Conservation (phyloP, 2,329 filamentous ascomycete species). For the Penicillium sp. region DNA sequence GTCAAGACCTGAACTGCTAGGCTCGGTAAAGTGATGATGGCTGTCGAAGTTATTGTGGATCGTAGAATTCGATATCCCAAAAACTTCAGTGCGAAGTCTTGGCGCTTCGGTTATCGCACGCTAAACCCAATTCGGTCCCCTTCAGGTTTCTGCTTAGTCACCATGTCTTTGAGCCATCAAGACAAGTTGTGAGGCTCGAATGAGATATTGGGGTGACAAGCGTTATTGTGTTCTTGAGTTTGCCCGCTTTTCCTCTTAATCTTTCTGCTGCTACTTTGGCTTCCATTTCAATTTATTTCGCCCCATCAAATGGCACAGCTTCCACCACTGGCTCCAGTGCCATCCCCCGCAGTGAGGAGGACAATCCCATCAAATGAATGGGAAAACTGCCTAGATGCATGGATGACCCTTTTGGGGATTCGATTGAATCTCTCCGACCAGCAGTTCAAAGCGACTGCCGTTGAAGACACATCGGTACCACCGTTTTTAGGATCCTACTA, state of each 20-base stretch:
- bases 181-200: constrained; percentile 4
- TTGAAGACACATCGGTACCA: constrained; percentile 60
- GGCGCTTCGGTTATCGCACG: constrained; percentile 42
- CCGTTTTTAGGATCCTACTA: constrained; percentile 70
- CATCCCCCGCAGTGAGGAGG: constrained; percentile 66
- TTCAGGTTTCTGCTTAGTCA: constrained; percentile 12
- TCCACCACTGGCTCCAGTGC: constrained; percentile 77
- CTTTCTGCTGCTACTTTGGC: neutral
- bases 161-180: constrained; percentile 17
- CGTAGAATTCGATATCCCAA: constrained; percentile 19
- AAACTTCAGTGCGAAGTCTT: constrained; percentile 34
- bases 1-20: constrained; percentile 79
- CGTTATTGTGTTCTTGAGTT: constrained; percentile 9
- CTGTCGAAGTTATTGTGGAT: constrained; percentile 29
- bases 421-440: constrained; percentile 62
- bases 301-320: constrained; percentile 48
- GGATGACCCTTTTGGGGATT: constrained; percentile 67
- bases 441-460: constrained; percentile 56
- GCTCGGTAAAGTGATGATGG: constrained; percentile 80
- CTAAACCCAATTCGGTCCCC: constrained; percentile 36
- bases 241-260: constrained; percentile 4
- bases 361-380: constrained; percentile 71
- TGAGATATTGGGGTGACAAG: constrained; percentile 2
- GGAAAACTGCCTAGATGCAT: constrained; percentile 75
- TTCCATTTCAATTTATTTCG: neutral